These are phyloP conservation scores for Ophiocordyceps camponoti-saundersi DNA, from an alignment of 2,329 filamentous ascomycete genomes.

Conservation along the genomic window DNA sequence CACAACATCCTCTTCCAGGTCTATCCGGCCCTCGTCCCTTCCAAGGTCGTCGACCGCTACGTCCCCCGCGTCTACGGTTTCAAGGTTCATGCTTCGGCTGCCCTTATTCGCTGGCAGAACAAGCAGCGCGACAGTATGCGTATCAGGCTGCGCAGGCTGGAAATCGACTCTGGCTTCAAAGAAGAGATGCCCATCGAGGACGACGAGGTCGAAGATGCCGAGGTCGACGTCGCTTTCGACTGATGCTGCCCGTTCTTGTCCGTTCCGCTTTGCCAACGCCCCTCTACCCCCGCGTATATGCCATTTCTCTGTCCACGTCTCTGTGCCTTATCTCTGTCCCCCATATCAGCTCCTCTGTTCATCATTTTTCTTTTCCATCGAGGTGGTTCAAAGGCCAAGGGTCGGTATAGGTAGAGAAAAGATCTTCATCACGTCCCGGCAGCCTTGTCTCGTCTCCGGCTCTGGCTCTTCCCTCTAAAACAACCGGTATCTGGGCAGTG, in stretches of 20 bases:
- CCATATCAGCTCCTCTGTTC: background rate
- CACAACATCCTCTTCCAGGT: constrained; percentile 99
- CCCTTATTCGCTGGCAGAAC: constrained; percentile 83
- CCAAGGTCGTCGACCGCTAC: constrained; percentile 74
- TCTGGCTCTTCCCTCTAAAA: background rate
- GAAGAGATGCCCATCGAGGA: constrained; percentile 41
- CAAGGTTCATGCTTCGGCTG: constrained; percentile 79
- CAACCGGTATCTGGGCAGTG: too few relatives aligned
- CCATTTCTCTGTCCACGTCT: background rate
- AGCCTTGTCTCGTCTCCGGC: background rate
- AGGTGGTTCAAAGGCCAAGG: background rate
- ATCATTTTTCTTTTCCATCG: background rate
- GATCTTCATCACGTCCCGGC: background rate
- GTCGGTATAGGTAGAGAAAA: background rate
- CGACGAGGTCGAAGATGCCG: constrained; percentile 46
- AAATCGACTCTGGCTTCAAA: constrained; percentile 67
- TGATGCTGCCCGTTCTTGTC: constrained; percentile 4
- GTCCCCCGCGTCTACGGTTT: constrained; percentile 88
- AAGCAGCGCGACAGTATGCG: constrained; percentile 68
- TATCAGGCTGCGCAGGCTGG: constrained; percentile 49
- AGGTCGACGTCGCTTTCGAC: constrained; percentile 26
- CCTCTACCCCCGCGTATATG: too few relatives aligned
- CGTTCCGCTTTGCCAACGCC: too few relatives aligned
- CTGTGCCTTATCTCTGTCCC: background rate
- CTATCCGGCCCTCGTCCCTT: constrained; percentile 75